These are phyloP conservation scores for Tricholoma matsutake DNA, from an alignment of 768 basidiomycete genomes.

Conservation along the genomic window DNA sequence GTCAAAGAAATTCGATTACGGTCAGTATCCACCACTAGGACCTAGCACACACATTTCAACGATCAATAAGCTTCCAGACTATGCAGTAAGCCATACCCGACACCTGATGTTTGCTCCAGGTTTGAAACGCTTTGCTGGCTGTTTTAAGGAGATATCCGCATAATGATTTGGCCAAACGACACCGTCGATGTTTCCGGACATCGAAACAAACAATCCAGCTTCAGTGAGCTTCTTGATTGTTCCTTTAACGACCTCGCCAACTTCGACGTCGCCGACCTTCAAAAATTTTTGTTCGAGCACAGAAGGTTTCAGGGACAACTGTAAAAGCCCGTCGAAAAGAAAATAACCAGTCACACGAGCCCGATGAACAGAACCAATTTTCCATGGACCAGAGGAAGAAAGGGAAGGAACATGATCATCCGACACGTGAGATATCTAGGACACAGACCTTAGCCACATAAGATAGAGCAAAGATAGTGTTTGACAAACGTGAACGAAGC, in stretches of 20 bases:
- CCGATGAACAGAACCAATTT: slow-evolving; percentile 70
- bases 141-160: slow-evolving; percentile 91
- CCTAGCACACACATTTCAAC: slow-evolving; percentile 38
- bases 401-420: slow-evolving; percentile 89
- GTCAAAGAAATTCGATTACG: slow-evolving; percentile 83
- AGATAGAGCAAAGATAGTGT: slow-evolving; percentile 4
- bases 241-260: slow-evolving; percentile 85
- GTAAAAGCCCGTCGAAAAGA: slow-evolving; percentile 81
- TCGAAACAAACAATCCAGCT: slow-evolving; percentile 76
- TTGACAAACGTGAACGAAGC: slow-evolving; percentile 80
- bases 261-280: slow-evolving; percentile 74
- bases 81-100: slow-evolving; percentile 47
- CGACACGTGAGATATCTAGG: slow-evolving; percentile 88
- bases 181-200: slow-evolving; percentile 87
- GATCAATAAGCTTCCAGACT: neutral
- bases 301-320: slow-evolving; percentile 82
- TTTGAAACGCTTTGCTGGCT: slow-evolving; percentile 90
- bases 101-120: slow-evolving; percentile 80
- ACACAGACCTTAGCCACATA: slow-evolving; percentile 6
- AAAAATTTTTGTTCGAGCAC: slow-evolving; percentile 85
- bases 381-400: slow-evolving; percentile 78
- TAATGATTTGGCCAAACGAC: slow-evolving; percentile 94
- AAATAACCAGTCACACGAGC: slow-evolving; percentile 88
- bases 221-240: slow-evolving; percentile 84
- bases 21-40: slow-evolving; percentile 79